Conservation (phyloP, 208 protist species). For the Acanthamoeba healyi region DNA sequence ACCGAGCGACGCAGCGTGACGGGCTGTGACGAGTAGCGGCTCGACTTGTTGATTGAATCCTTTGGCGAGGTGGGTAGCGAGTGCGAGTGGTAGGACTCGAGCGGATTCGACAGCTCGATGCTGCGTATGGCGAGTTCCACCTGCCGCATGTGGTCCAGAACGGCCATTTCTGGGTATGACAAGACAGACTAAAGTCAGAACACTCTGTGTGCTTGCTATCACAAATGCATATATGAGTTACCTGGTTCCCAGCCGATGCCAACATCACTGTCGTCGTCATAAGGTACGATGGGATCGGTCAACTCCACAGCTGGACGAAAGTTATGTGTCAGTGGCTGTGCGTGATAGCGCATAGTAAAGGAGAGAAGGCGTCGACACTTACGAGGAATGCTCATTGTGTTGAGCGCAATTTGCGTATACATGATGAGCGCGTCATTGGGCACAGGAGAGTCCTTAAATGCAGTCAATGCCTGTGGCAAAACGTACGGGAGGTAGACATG, state of each 20-base stretch:
- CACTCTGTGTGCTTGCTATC: no score
- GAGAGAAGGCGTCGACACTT: not conserved
- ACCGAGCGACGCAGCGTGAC: constrained; percentile 15
- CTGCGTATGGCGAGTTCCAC: constrained; percentile 33
- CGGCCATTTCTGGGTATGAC: constrained; percentile 1
- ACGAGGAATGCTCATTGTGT: constrained; percentile 65
- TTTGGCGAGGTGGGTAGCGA: constrained; percentile 43
- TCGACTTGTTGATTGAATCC: not conserved
- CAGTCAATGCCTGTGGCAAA: not conserved
- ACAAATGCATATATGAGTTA: no score
- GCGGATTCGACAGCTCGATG: constrained; percentile 25
- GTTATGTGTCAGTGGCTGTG: no score
- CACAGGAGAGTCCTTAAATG: constrained; percentile 9
- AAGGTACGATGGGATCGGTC: not conserved
- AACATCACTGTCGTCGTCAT: not conserved
- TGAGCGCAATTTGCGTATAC: constrained; percentile 50
- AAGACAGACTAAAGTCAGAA: no score
- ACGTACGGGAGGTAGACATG: not conserved
- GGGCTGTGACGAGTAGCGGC: constrained; percentile 15
- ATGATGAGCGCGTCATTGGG: constrained; percentile 60
- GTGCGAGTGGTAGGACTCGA: constrained; percentile 47
- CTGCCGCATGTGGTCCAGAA: constrained; percentile 58
- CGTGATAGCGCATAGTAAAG: not conserved
- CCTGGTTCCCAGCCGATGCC: constrained; percentile 36
- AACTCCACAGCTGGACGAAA: not conserved